Conservation (phyloP, 352 stramenopile genomes). For the Elongisporangium prolatum region DNA sequence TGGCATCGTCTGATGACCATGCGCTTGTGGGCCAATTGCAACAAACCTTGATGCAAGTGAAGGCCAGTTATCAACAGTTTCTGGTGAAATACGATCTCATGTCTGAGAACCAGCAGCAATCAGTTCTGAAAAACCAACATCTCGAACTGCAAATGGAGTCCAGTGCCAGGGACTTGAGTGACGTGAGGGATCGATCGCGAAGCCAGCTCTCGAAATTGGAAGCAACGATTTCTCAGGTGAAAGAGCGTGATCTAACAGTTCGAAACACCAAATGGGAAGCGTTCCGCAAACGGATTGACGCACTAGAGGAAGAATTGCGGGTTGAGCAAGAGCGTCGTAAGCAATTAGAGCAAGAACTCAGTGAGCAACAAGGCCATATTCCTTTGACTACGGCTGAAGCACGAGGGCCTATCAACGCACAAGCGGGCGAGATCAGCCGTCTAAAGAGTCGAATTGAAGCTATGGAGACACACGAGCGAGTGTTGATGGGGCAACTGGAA, state of each 20-base stretch:
- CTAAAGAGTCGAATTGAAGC: conserved; percentile 58
- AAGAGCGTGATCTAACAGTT: conserved; percentile 52
- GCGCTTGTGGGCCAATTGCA: conserved; percentile 88
- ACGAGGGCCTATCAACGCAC: conserved; percentile 7
- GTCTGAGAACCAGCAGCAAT: conserved; percentile 45
- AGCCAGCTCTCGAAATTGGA: conserved; percentile 38
- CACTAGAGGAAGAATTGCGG: conserved; percentile 56
- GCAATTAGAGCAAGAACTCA: conserved; percentile 57
- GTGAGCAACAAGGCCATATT: conserved; percentile 34
- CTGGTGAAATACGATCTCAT: conserved; percentile 56
- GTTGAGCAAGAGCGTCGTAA: conserved; percentile 48
- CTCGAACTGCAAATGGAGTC: conserved; percentile 54
- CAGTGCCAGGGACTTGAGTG: conserved; percentile 25
- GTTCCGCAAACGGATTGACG: conserved; percentile 67
- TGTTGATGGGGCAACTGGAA: conserved; percentile 56
- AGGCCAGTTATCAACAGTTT: conserved; percentile 81
- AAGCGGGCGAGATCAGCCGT: conserved; percentile 31
- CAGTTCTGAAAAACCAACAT: conserved; percentile 46
- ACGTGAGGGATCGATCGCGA: conserved; percentile 28
- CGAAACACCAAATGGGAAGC: conserved; percentile 63
- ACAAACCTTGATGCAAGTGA: conserved; percentile 87
- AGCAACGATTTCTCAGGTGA: conserved; percentile 36
- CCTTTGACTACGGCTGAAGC: conserved; percentile 17
- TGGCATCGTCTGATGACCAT: conserved; percentile 84
- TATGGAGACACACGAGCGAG: conserved; percentile 59